phyloP scores from a whole-genome alignment of 495 filamentous ascomycete genomes.

The Neurospora tetraspora region DNA sequence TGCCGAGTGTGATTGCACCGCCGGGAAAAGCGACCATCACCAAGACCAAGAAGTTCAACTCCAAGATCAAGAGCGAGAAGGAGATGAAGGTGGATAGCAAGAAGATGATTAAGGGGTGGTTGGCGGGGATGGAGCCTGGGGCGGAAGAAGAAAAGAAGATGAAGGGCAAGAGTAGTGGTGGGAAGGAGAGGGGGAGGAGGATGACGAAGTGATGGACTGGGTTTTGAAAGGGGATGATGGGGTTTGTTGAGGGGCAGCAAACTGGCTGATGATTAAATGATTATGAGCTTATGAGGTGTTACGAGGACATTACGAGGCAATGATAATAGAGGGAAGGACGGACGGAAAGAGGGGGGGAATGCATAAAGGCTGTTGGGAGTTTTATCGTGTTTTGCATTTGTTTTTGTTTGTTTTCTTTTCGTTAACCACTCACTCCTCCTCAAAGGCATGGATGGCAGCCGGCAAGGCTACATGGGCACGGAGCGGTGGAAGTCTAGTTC shows the following conservation, averaged over 20 bases:
- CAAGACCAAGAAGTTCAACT: slow-evolving; percentile 11
- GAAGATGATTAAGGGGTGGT: slow-evolving; percentile 13
- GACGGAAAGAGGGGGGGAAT: too few species aligned
- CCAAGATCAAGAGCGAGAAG: slow-evolving; percentile 15
- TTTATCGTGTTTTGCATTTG: background rate
- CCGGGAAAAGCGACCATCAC: background rate
- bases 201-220: background rate
- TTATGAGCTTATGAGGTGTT: background rate
- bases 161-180: background rate
- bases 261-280: background rate
- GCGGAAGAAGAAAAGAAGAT: background rate
- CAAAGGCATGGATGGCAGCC: background rate
- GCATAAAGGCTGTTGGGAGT: background rate
- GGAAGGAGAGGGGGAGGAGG: background rate
- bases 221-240: background rate
- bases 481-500: background rate
- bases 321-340: background rate
- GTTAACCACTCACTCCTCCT: background rate
- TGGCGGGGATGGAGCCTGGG: slow-evolving; percentile 10
- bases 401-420: background rate
- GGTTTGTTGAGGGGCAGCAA: background rate
- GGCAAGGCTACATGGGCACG: background rate
- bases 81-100: slow-evolving; percentile 15
- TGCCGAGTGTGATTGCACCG: background rate
- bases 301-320: background rate